Evolutionary conservation across 306 rosid species (phyloP), one percentile per base, ranked within the genome.

Genomic region (Hippophae gyantsensis): DNA sequence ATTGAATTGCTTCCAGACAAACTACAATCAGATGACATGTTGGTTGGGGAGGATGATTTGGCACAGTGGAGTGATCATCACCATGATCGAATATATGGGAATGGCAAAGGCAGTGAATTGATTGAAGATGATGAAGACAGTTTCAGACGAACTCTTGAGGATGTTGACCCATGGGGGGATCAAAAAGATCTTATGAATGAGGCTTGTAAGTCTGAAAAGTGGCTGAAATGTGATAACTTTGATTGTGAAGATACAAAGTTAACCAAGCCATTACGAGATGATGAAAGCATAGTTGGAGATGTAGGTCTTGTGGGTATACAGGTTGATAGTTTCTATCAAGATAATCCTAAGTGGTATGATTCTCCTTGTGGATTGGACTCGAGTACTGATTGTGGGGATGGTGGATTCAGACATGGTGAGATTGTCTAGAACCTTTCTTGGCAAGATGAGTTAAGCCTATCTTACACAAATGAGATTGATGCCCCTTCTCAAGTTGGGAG

Each of bases 331-430:
- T 88, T 93, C 81, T 93, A 88, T 71, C 97, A 76, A 52, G 99
- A 85, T 72, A 88, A 78, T 74, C 60, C 88, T 60, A 93, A 93
- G 75, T 93, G 99, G 99, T 93, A 82, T 54, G 99, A 93, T 80
- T 88, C 97, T 77, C 97, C 99, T 61, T 93, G 99, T 77, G 90
- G 84, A 58, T 78, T 93, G 83, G 95, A 89, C 78, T 77, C 95
- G 12, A 75, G 78, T 72, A 81, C 90, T 38, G 97, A 88, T 69
- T 93, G 97, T 57, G 97, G 84, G 64, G 97, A 93, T 73, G 74
- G 81, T 72, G 85, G 81, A 69, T 87, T 92, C 72, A 81, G 82
- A 75, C 92, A 83, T 52, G 99, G 83, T 60, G 99, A 81, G 77
- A 87, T 92, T 78, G 87, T 85, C 59, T 92, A 87, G 77, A 27